These are phyloP conservation scores for Apiotrichum veenhuisii DNA, from an alignment of 1,284 basidiomycete species.

Conservation along the genomic window DNA sequence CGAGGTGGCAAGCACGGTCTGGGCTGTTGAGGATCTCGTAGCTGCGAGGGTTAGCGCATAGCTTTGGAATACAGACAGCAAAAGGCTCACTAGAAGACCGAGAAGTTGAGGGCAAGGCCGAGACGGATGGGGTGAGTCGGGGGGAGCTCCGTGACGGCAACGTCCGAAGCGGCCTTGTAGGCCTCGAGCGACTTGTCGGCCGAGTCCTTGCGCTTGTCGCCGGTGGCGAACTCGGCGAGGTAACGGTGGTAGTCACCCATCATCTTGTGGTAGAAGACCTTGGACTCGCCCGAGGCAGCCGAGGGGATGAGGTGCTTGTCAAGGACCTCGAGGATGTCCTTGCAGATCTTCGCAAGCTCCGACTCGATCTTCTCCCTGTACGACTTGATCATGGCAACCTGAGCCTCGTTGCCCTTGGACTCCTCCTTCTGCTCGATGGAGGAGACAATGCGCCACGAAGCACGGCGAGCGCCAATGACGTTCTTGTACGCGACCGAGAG, in stretches of 20 bases:
- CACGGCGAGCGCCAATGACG: conserved; percentile 97
- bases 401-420: conserved; percentile 96
- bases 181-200: conserved; percentile 98
- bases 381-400: conserved; percentile 97
- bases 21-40: conserved; percentile 99
- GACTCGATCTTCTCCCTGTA: conserved; percentile 98
- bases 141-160: conserved; percentile 94
- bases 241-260: conserved; percentile 99
- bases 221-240: conserved; percentile 98
- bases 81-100: conserved; percentile 78
- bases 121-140: conserved; percentile 99
- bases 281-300: conserved; percentile 95
- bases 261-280: conserved; percentile 99
- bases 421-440: conserved; percentile 99
- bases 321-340: conserved; percentile 97
- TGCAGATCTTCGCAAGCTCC: conserved; percentile 98
- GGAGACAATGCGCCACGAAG: conserved; percentile 98
- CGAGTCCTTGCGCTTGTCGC: conserved; percentile 97
- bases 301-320: conserved; percentile 99
- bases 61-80: neutral
- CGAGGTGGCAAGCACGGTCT: conserved; percentile 97
- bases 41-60: conserved; percentile 37
- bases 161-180: conserved; percentile 98
- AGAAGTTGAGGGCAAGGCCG: conserved; percentile 99
- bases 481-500: conserved; percentile 99